A percentile compares a stretch with the other conserved stretches of the same genome.
phyloP scores from a whole-genome alignment of 441 rosid species.

The Populus hybrid region DNA sequence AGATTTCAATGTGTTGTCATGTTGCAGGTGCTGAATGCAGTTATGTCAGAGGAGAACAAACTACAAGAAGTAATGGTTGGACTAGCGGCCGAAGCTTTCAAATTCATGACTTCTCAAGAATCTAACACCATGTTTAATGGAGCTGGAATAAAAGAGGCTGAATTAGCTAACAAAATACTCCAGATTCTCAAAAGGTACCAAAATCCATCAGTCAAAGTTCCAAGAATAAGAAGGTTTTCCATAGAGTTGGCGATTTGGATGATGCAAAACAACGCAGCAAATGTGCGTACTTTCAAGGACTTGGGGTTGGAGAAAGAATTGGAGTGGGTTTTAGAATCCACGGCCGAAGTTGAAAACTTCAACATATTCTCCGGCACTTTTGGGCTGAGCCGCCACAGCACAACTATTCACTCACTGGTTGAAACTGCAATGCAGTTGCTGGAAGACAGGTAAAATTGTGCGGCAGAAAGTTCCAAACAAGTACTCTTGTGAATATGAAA shows the following conservation, averaged over 20 bases:
- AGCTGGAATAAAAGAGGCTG: slow-evolving; percentile 47
- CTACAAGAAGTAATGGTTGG: slow-evolving; percentile 91
- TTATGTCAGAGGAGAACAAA: slow-evolving; percentile 51
- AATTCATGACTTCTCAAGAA: slow-evolving; percentile 52
- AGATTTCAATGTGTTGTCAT: background rate
- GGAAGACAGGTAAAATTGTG: slow-evolving; percentile 19
- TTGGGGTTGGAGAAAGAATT: slow-evolving; percentile 62
- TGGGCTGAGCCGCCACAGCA: slow-evolving; percentile 72
- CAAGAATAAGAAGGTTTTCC: slow-evolving; percentile 73
- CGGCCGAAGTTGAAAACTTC: slow-evolving; percentile 85
- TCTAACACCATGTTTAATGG: slow-evolving; percentile 33
- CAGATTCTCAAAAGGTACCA: slow-evolving; percentile 48
- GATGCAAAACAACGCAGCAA: slow-evolving; percentile 51
- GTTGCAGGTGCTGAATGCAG: slow-evolving; percentile 62
- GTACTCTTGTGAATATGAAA: slow-evolving; percentile 14
- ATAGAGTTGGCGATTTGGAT: slow-evolving; percentile 83
- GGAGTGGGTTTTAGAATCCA: slow-evolving; percentile 67
- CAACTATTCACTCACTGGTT: slow-evolving; percentile 62
- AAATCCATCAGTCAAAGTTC: slow-evolving; percentile 65
- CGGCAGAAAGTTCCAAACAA: background rate
- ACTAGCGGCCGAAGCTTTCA: slow-evolving; percentile 67
- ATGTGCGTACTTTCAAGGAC: slow-evolving; percentile 34
- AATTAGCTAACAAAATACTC: slow-evolving; percentile 45
- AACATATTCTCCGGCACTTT: slow-evolving; percentile 81
- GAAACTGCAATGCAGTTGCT: slow-evolving; percentile 60